Evolutionary conservation across 2,329 filamentous ascomycete genomes (phyloP), one percentile per base, ranked within the genome.

Genomic region (Colletotrichum sp.): DNA sequence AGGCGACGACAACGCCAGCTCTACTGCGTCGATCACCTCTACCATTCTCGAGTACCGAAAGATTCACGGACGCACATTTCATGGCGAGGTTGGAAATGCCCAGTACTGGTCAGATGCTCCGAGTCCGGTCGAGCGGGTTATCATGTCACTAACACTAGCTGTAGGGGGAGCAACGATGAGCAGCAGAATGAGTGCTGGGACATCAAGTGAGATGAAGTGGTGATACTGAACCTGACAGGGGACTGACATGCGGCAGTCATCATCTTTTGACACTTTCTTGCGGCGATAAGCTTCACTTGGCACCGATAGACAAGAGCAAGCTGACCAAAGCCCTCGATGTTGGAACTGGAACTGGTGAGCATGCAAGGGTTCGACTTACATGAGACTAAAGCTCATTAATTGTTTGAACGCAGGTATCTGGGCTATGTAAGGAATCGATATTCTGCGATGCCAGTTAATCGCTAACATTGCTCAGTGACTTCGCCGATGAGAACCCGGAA

Each of bases 271-370:
- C 78, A 2, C 73, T 82, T 1, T 70, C 70, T 5, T 67, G 78
- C 7, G 79, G 79, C 2, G 79, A 78, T 34, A 81, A 78, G 70
- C 78, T 83, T 21, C 75, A 78, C 36, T 74, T 77, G 9, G 79
- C 82, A 1, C 82, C 81, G 1, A 55, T 82, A 16, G 67, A 77
- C 6, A 74, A 79, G 15, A 71, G 79, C 56, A 79, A 77, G 70
- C 58, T 75, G 30, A 43, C 16, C 34, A 75, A 73, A 34, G 73
- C 70, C n/a, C 70, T 91, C 30, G 89, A 91, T 78, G 82, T 91
- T 52, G 87, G 89, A 60, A 91, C 90, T 8, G 90, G 91, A 43
- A 89, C 73, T 58, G 73, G 73, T 75, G 12, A 48, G 52, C 32
- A 16, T 52, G n/a, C 43, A 4, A 52, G 24, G 4, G 6, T 43